Base-by-base conservation (phyloP, 2,329 filamentous ascomycete species). In the Onygenales sp. region DNA sequence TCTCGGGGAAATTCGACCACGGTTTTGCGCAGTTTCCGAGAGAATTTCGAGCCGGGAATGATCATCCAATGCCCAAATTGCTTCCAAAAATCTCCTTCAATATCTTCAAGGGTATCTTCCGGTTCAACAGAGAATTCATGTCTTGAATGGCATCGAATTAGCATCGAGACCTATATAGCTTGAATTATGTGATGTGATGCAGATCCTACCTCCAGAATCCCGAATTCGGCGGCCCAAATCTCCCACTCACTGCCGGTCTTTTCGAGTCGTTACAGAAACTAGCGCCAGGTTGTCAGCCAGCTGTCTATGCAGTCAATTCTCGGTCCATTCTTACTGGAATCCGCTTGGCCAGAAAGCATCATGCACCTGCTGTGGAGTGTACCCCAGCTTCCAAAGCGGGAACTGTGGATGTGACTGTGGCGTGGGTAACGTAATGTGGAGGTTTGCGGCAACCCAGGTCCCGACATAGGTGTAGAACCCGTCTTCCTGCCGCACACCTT, bases 161-260 rank as follows among this genome's bases (percentile, higher is more conserved):
- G 52, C 54, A 45, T 63, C 55, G 47, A 67, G 65, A 2, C 54
- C 54, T 17, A 60, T 9, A 58, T 6, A 59, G 63, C 7, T 67
- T 67, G 11, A 69, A 60, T 54, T 27, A 27, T 27, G 21, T 27
- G 21, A 27, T 27, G 21, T 27, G 21, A 27, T 27, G 21, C 21
- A 65, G 65, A 49, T 67, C 65, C 53, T 65, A 66, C 33, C 66
- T 52, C 66, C 66, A 69, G 8, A 67, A 47, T n/a, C 58, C 56
- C 45, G 67, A 65, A 11, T 53, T 27, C 3, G 39, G 49, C 3
- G 58, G 56, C 4, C 64, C 66, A 56, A 67, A 67, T 33, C 65
- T 53, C 34, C 64, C 63, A 46, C 58, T 63, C 3, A 63, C 61
- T 5, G 62, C 58, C 4, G 62, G 56, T 37, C 62, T 45, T 6